Base-by-base conservation (phyloP, 306 rosid genomes). In the Glycine soja region DNA sequence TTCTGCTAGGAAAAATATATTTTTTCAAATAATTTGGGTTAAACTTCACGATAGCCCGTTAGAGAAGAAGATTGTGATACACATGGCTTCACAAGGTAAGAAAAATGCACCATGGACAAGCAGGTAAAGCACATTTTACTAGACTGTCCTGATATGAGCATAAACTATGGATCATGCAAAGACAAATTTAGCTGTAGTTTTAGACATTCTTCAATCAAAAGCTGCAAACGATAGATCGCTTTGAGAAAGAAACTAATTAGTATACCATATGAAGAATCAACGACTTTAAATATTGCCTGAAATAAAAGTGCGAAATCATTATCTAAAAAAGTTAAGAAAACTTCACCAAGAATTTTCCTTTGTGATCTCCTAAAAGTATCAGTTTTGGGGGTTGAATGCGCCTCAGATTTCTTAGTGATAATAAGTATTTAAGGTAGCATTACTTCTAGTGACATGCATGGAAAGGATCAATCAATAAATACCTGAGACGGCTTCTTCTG, bases 401-500 rank as follows among this genome's bases (percentile, higher is more conserved):
- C 51, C 19, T 2, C 66, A 50, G 57, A 58, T 67, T 36, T 69
- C 38, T 70, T 58, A 36, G 72, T 47, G 24, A 63, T 9, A 80
- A 56, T 8, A 67, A 19, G 10, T 77, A 46, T 80, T 54, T 58
- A 16, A 79, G 62, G 56, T 36, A 78, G 52, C 62, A 47, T 74
- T 14, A 43, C 74, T 84, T 73, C 59, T 64, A 40, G 11, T 10
- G 46, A 38, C 71, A 80, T 75, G 80, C 61, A 63, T 62, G 69
- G 79, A 52, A 76, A 74, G 53, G 80, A 30, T 38, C 15, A 36
- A 76, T 79, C 13, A 64, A 15, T 13, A 64, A 67, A 43, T 86
- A 93, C 97, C 97, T 75, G 91, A 68, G 62, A 93, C 92, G 67
- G 97, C 97, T 87, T 93, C 97, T 86, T 91, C 97, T 38, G 97